phyloP scores from a whole-genome alignment of 768 basidiomycete species.

The Favolaschia claudopus region DNA sequence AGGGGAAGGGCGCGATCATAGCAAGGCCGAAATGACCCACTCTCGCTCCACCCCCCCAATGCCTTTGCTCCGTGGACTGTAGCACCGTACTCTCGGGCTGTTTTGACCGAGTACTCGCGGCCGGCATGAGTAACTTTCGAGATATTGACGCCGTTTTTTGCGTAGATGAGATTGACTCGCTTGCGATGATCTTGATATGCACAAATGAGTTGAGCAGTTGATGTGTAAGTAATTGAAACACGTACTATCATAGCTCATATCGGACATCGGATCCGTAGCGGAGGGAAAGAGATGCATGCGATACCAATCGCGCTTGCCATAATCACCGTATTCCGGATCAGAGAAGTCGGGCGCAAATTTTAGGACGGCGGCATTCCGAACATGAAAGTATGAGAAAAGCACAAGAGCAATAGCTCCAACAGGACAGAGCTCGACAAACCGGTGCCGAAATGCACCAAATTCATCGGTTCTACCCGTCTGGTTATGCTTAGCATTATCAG shows the following conservation, averaged over 20 bases:
- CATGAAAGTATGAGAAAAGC: constrained; percentile 40
- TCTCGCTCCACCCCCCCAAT: constrained; percentile 38
- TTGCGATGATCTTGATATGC: constrained; percentile 35
- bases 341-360: constrained; percentile 36
- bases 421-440: no score
- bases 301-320: constrained; percentile 38
- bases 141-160: constrained; percentile 29
- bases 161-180: constrained; percentile 32
- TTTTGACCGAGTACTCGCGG: constrained; percentile 34
- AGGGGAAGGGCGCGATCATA: constrained; percentile 39
- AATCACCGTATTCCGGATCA: constrained; percentile 29
- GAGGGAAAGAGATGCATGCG: constrained; percentile 32
- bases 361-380: constrained; percentile 27
- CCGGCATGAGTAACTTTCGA: constrained; percentile 40
- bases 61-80: constrained; percentile 33
- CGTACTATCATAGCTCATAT: neutral
- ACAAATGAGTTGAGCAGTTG: no score
- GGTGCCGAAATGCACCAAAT: constrained; percentile 37
- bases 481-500: constrained; percentile 41
- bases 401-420: constrained; percentile 34
- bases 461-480: no score
- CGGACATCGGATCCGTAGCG: neutral
- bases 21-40: constrained; percentile 29
- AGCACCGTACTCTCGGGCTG: constrained; percentile 36
- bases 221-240: no score